Base-by-base conservation (phyloP, 305 asterid species). In the Euphrasia arctica region DNA sequence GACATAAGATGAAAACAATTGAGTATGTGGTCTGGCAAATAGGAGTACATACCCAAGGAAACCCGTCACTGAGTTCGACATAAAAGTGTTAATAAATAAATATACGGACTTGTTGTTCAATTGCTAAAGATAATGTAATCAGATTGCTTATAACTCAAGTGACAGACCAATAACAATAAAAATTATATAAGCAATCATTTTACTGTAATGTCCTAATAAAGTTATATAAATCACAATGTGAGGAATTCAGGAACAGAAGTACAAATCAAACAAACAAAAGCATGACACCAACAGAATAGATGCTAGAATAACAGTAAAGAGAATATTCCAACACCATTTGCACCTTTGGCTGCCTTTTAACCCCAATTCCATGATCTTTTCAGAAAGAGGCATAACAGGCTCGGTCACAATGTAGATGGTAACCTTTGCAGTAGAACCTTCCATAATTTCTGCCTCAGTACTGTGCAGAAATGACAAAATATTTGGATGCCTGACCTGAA, bases 401-500 rank as follows among this genome's bases (percentile, higher is more conserved):
- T 93, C 99, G 9, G 99, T 90, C 64, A 93, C 99, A 68, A 93
- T 83, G 70, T 93, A 93, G 67, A 93, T 84, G 49, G 95, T 80
- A 66, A 86, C 88, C 84, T 90, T 93, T 13, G 95, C 67, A 60
- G 69, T 82, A 58, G 97, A 71, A 63, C 95, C 97, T 79, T 90
- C 97, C 61, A 72, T 69, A 75, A 61, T 79, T 79, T 93, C 99
- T 34, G 91, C 88, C 81, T 93, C 99, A 1, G 96, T 88, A 70
- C 99, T 93, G 83, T 90, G 91, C 73, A 93, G 80, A 85, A 93
- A 93, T 72, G 97, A 93, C 76, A 90, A 72, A 75, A 93, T 93
- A 82, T 93, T 93, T 56, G 99, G 99, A 81, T 93, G 99, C 70
- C 99, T 83, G 75, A 93, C 99, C 99, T 93, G 95, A 64, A 84